Evolutionary conservation across 1,284 basidiomycete species (phyloP), one percentile per base, ranked within the genome.

Genomic region (Fomes fomentarius): DNA sequence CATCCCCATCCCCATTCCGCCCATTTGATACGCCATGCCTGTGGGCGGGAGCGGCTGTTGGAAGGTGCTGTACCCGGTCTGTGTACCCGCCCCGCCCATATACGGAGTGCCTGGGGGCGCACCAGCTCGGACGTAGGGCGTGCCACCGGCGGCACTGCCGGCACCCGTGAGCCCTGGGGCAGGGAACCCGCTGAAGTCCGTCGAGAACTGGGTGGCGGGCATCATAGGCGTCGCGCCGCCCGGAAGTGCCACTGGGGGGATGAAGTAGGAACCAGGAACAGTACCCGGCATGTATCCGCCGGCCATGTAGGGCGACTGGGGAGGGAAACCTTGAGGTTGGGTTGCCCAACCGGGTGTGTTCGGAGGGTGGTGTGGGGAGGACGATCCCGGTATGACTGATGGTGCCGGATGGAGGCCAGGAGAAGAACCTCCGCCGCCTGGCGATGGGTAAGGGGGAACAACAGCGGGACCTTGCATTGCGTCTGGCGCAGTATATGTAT

Each of bases 251-350:
- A 67, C 57, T 0, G 66, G 67, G 8, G 69, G 71, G 47, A 70
- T 63, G 54, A 64, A 66, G 62, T 72, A 73, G 40, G 70, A 71
- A 7, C 65, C 64, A 15, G 69, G 70, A 14, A 41, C 21, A 9
- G 62, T 17, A 19, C 47, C 58, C 12, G 28, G 7, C 35, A 59
- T 60, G 31, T 56, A 56, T 40, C 19, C 48, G 34, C 44, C 57
- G 14, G 50, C 51, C 47, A 54, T 52, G 49, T 58, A 66, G 4
- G 62, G 60, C 2, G 64, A 56, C 12, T 50, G 43, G 5, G 26
- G 50, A 1, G 64, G 55, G 19, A 51, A 61, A 2, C 50, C 47
- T 7, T 49, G 54, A 11, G 41, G 54, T 34, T 56, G 49, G 21
- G 54, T 56, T 12, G 51, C 57, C 67, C 66, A 67, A 19, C 50